Evolutionary conservation across 345 rosid species (phyloP).

Genomic region (Syzygium grande): DNA sequence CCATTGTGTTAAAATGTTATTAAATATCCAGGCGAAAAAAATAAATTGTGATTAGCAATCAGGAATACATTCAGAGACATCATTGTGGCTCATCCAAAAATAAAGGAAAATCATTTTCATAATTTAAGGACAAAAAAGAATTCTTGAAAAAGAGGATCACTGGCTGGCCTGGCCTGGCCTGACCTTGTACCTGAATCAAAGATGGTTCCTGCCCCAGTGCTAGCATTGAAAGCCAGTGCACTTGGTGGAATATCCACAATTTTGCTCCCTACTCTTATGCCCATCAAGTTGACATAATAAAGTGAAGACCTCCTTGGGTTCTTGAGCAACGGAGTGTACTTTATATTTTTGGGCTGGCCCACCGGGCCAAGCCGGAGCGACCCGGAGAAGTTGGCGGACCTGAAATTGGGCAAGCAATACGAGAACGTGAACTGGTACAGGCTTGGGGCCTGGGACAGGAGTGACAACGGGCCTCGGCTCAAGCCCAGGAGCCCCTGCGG

Average conservation of each 20-base stretch:
- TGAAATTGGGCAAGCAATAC: constrained; percentile 81
- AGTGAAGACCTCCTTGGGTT: constrained; percentile 82
- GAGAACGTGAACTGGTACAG: constrained; percentile 78
- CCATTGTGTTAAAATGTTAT: background rate
- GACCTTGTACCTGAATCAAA: constrained; percentile 68
- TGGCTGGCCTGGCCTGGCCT: background rate
- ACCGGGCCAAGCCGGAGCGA: constrained; percentile 75
- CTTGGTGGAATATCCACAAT: constrained; percentile 58
- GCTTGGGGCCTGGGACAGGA: constrained; percentile 65
- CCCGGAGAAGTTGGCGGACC: constrained; percentile 70
- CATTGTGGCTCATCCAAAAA: background rate
- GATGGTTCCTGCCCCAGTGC: constrained; percentile 85
- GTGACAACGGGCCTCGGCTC: constrained; percentile 81
- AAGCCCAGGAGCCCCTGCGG: constrained; percentile 85
- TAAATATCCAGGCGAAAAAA: background rate
- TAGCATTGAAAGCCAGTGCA: constrained; percentile 64
- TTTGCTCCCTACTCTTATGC: constrained; percentile 63
- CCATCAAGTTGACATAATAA: constrained; percentile 72
- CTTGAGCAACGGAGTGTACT: constrained; percentile 70
- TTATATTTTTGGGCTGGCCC: constrained; percentile 66
- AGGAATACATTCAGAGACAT: background rate
- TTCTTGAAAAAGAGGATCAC: background rate
- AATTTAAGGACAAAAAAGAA: background rate
- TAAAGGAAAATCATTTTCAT: background rate
- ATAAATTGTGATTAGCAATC: background rate